These are phyloP conservation scores for Nidularia pulvinata DNA, from an alignment of 768 basidiomycete genomes.

Conservation along the genomic window DNA sequence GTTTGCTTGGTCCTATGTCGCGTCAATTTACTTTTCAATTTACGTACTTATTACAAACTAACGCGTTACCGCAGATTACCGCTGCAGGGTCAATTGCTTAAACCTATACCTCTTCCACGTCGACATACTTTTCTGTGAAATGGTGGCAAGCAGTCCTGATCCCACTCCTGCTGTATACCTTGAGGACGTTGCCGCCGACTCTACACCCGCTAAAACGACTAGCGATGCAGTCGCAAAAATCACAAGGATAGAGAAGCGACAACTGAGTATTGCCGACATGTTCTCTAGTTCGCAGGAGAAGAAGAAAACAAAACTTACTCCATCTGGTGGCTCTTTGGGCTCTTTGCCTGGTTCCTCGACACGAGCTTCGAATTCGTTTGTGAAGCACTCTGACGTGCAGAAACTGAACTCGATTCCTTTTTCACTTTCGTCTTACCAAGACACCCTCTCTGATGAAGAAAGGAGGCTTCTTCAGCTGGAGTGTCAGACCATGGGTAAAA, in stretches of 20 bases:
- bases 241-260: constrained; percentile 39
- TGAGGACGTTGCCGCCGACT: constrained; percentile 36
- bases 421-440: constrained; percentile 51
- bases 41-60: too few relatives aligned
- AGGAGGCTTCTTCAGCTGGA: constrained; percentile 63
- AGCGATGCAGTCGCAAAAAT: not conserved
- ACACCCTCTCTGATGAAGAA: constrained; percentile 57
- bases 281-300: constrained; percentile 34
- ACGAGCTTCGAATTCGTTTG: too few relatives aligned
- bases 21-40: too few relatives aligned
- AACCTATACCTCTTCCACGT: too few relatives aligned
- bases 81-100: too few relatives aligned
- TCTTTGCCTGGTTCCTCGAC: too few relatives aligned
- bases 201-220: constrained; percentile 4
- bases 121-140: too few relatives aligned
- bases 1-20: too few relatives aligned
- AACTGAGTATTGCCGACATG: constrained; percentile 70
- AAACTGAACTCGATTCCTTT: constrained; percentile 71
- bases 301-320: constrained; percentile 47
- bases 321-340: constrained; percentile 14
- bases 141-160: too few relatives aligned
- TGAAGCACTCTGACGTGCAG: constrained; percentile 3
- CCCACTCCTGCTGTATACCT: constrained; percentile 32
- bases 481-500: constrained; percentile 71
- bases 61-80: too few relatives aligned